Conservation (phyloP, 306 rosid species). For the Trichosanthes truncata region DNA sequence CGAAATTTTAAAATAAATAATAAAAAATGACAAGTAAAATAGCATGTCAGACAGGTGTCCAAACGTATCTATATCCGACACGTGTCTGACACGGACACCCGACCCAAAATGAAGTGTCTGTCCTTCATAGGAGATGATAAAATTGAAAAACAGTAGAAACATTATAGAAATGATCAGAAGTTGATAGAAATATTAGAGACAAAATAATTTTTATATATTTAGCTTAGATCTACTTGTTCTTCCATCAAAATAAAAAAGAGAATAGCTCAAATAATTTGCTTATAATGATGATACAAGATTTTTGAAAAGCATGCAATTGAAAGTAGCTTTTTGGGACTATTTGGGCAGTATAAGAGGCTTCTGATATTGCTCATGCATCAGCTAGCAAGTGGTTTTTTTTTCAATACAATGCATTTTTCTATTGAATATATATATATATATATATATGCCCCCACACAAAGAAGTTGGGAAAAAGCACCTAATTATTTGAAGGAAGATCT, state of each 20-base stretch:
- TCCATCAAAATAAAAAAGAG: background rate
- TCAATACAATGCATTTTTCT: background rate
- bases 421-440: background rate
- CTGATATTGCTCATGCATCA: background rate
- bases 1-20: too few relatives aligned
- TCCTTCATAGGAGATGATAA: too few relatives aligned
- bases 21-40: too few relatives aligned
- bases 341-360: background rate
- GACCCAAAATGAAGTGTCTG: too few relatives aligned
- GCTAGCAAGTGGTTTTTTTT: background rate
- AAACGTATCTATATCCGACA: too few relatives aligned
- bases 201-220: background rate
- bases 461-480: background rate
- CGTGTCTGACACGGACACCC: too few relatives aligned
- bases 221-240: background rate
- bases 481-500: background rate
- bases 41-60: too few relatives aligned
- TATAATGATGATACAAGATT: background rate
- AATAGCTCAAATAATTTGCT: background rate
- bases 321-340: background rate
- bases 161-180: too few relatives aligned
- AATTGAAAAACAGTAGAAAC: too few relatives aligned
- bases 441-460: background rate
- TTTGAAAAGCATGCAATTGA: background rate
- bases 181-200: too few relatives aligned